Conservation (phyloP, 2,329 filamentous ascomycete species). For the Trichoderma lentiforme region DNA sequence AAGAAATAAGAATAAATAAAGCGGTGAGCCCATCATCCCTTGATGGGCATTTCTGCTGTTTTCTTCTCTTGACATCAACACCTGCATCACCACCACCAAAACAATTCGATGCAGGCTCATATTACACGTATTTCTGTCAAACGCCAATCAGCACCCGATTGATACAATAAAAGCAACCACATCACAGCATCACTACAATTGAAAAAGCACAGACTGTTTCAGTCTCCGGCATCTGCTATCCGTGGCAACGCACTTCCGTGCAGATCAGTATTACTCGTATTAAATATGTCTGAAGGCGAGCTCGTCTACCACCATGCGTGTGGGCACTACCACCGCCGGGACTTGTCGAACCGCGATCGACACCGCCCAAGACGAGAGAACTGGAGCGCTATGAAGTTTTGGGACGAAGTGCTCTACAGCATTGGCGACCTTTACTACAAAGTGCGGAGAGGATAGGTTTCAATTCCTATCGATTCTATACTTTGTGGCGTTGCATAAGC, state of each 20-base stretch:
- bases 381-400: conserved; percentile 35
- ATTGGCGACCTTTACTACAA: conserved; percentile 40
- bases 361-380: conserved; percentile 23
- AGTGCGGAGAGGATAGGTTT: conserved; percentile 26
- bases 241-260: background rate
- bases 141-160: background rate
- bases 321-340: conserved; percentile 28
- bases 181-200: background rate
- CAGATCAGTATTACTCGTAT: conserved; percentile 1
- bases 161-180: background rate
- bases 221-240: background rate
- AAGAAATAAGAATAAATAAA: background rate
- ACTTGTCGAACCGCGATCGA: conserved; percentile 12
- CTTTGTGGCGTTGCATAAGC: background rate
- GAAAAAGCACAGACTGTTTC: background rate
- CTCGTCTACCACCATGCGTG: conserved; percentile 30
- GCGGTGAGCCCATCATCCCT: background rate
- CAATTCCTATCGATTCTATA: background rate
- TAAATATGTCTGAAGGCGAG: background rate
- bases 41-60: background rate
- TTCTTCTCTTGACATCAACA: background rate
- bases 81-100: background rate
- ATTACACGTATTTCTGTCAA: background rate
- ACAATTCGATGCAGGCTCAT: background rate
- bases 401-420: conserved; percentile 39